These are phyloP conservation scores for Eucalyptus dawsonii DNA, from an alignment of 345 rosid species.

Conservation along the genomic window DNA sequence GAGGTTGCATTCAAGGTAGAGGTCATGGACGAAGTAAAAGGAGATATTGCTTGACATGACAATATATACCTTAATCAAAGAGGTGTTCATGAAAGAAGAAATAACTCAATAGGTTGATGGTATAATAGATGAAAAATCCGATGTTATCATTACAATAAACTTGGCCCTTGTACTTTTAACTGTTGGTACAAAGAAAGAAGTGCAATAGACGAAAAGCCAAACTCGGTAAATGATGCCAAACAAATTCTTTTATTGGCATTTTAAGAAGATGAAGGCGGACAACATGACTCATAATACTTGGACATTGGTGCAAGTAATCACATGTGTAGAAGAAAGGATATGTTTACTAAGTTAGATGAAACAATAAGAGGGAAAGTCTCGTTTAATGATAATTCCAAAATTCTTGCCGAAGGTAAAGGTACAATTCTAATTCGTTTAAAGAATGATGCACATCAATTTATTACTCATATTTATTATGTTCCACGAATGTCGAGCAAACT, in stretches of 20 bases:
- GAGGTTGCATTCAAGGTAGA: not conserved
- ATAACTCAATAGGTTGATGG: not conserved
- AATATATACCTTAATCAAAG: not conserved
- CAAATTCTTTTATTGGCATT: not conserved
- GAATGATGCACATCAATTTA: too few relatives aligned
- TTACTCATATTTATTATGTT: too few relatives aligned
- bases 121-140: not conserved
- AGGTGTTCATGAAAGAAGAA: not conserved
- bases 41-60: not conserved
- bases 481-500: too few relatives aligned
- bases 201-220: not conserved
- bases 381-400: too few relatives aligned
- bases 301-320: too few relatives aligned
- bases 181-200: not conserved
- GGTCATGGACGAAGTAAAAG: not conserved
- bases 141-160: not conserved
- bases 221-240: not conserved
- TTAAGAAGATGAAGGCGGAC: not conserved
- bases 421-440: too few relatives aligned
- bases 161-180: not conserved
- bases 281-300: too few relatives aligned
- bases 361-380: too few relatives aligned
- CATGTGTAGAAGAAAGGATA: too few relatives aligned
- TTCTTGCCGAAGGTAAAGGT: too few relatives aligned
- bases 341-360: too few relatives aligned